These are phyloP conservation scores for Lasiosphaeriaceae sp. DNA, from an alignment of 495 filamentous ascomycete genomes.

Conservation along the genomic window DNA sequence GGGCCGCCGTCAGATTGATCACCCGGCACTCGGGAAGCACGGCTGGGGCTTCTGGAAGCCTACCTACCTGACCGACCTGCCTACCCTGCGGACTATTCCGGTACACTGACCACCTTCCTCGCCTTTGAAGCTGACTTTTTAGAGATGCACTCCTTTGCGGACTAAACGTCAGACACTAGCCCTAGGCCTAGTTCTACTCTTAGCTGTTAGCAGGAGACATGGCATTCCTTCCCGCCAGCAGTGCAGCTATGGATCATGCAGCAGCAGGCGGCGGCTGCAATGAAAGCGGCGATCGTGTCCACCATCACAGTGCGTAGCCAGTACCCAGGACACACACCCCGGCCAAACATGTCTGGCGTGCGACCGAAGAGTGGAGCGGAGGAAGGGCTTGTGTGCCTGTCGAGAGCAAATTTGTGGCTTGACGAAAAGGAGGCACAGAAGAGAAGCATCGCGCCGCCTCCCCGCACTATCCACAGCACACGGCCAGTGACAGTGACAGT, in stretches of 20 bases:
- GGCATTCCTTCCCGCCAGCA: background rate
- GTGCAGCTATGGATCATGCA: background rate
- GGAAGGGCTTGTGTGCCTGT: background rate
- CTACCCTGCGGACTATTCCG: too few relatives aligned
- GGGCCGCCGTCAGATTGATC: background rate
- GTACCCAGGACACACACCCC: background rate
- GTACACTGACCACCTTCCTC: too few relatives aligned
- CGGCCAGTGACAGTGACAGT: too few relatives aligned
- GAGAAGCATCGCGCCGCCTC: too few relatives aligned
- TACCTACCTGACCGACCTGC: background rate
- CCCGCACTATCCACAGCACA: too few relatives aligned
- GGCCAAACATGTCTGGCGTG: background rate
- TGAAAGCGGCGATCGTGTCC: background rate
- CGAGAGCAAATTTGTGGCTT: too few relatives aligned
- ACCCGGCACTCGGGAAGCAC: conserved; percentile 5
- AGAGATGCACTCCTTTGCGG: too few relatives aligned
- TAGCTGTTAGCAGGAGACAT: background rate
- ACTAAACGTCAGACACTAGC: too few relatives aligned
- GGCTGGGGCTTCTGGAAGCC: conserved; percentile 7
- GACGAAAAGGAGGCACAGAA: too few relatives aligned
- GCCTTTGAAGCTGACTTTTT: too few relatives aligned
- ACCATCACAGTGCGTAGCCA: too few relatives aligned
- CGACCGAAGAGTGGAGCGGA: background rate
- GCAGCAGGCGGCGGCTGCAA: background rate
- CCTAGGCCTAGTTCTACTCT: background rate